phyloP scores from a whole-genome alignment of 2,329 filamentous ascomycete genomes.

The Akanthomyces muscarius region DNA sequence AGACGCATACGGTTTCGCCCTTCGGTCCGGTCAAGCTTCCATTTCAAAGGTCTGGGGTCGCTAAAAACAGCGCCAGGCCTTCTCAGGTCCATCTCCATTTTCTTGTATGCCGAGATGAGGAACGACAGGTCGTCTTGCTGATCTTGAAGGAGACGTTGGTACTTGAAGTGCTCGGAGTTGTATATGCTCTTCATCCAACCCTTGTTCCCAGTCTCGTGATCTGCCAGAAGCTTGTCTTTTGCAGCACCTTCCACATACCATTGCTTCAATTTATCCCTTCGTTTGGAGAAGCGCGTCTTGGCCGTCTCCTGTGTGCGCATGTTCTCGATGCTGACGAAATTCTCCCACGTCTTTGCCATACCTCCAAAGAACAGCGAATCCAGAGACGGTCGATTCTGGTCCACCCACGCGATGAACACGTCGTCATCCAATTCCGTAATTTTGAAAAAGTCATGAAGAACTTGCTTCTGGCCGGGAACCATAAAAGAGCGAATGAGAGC shows the following conservation, averaged over 20 bases:
- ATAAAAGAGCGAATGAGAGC: slow-evolving; percentile 69
- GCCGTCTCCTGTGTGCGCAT: slow-evolving; percentile 72
- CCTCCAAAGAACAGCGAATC: slow-evolving; percentile 79
- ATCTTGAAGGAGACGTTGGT: slow-evolving; percentile 84
- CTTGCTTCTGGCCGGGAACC: slow-evolving; percentile 63
- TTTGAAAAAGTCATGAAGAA: slow-evolving; percentile 75
- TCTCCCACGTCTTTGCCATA: slow-evolving; percentile 80
- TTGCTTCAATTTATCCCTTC: slow-evolving; percentile 75
- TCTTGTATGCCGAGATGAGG: slow-evolving; percentile 69
- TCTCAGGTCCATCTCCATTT: slow-evolving; percentile 72
- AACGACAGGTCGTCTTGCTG: slow-evolving; percentile 86
- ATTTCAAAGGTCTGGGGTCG: slow-evolving; percentile 61
- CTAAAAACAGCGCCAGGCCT: slow-evolving; percentile 80
- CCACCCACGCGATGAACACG: slow-evolving; percentile 83
- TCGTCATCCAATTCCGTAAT: slow-evolving; percentile 86
- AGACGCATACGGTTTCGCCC: slow-evolving; percentile 93
- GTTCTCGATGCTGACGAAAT: slow-evolving; percentile 81
- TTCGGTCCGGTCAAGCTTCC: slow-evolving; percentile 94
- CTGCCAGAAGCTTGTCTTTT: slow-evolving; percentile 67
- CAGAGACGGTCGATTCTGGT: slow-evolving; percentile 72
- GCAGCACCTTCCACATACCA: slow-evolving; percentile 70
- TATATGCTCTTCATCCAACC: slow-evolving; percentile 97
- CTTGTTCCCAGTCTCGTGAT: slow-evolving; percentile 81
- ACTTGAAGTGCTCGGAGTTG: slow-evolving; percentile 84
- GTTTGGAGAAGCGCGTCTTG: slow-evolving; percentile 63